phyloP scores from a whole-genome alignment of 2,329 filamentous ascomycete genomes.

The Calonectria montana region DNA sequence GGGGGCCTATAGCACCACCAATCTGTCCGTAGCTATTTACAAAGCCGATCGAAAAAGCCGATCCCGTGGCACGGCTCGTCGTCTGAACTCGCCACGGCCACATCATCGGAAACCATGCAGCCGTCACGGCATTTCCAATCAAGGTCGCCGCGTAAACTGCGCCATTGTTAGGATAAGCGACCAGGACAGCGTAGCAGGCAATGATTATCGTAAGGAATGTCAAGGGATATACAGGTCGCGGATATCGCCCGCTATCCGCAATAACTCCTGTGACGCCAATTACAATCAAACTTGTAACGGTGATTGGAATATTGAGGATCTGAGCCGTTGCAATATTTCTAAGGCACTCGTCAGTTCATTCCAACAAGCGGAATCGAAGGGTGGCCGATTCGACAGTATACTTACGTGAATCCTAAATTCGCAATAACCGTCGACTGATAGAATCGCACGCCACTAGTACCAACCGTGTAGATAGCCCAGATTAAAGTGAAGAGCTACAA shows the following conservation, averaged over 20 bases:
- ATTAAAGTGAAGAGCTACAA: constrained; percentile 59
- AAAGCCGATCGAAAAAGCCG: constrained; percentile 27
- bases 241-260: constrained; percentile 55
- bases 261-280: constrained; percentile 55
- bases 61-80: constrained; percentile 25
- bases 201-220: constrained; percentile 55
- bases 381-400: background rate
- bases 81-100: constrained; percentile 44
- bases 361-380: too few relatives aligned
- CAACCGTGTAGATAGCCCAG: constrained; percentile 58
- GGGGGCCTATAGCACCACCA: constrained; percentile 25
- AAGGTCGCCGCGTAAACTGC: constrained; percentile 60
- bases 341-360: background rate
- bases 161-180: constrained; percentile 57
- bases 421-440: constrained; percentile 57
- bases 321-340: constrained; percentile 59
- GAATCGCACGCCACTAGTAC: constrained; percentile 54
- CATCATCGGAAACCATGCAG: constrained; percentile 61
- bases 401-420: constrained; percentile 50
- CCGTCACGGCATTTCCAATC: constrained; percentile 55
- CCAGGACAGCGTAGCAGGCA: constrained; percentile 57
- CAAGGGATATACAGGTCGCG: constrained; percentile 57
- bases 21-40: constrained; percentile 30
- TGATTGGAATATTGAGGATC: constrained; percentile 61
- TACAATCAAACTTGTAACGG: constrained; percentile 53